Conservation (phyloP, 1,284 basidiomycete genomes). For the Boletellus deceptivus region DNA sequence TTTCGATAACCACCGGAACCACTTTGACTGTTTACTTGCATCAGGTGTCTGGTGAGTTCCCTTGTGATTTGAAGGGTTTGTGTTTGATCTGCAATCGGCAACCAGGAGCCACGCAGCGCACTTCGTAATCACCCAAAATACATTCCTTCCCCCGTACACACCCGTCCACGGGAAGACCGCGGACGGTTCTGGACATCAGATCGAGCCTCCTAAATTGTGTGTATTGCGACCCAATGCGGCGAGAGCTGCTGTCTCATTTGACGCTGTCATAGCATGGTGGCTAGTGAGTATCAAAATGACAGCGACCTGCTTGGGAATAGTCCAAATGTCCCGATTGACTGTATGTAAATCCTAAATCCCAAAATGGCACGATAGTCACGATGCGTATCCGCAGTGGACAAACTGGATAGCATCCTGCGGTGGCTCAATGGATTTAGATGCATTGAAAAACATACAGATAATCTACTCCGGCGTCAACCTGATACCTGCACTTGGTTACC, state of each 20-base stretch:
- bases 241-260: too few species aligned
- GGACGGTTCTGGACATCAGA: neutral
- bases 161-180: too few species aligned
- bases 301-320: too few species aligned
- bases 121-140: neutral
- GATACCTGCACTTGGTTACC: constrained; percentile 10
- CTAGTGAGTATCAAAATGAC: neutral
- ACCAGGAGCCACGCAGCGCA: neutral
- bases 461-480: neutral
- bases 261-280: too few species aligned
- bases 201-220: too few species aligned
- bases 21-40: constrained; percentile 1
- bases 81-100: too few species aligned
- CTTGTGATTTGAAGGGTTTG: neutral
- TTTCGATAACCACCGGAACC: neutral
- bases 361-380: neutral
- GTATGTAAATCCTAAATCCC: neutral
- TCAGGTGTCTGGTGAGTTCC: neutral
- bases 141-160: too few species aligned
- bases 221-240: too few species aligned
- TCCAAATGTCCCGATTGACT: neutral
- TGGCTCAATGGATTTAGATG: neutral
- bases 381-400: neutral
- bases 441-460: neutral
- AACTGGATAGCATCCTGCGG: neutral